Evolutionary conservation across 345 rosid genomes (phyloP), one percentile per base, ranked within the genome.

Genomic region (Eucalyptus polyanthemos): DNA sequence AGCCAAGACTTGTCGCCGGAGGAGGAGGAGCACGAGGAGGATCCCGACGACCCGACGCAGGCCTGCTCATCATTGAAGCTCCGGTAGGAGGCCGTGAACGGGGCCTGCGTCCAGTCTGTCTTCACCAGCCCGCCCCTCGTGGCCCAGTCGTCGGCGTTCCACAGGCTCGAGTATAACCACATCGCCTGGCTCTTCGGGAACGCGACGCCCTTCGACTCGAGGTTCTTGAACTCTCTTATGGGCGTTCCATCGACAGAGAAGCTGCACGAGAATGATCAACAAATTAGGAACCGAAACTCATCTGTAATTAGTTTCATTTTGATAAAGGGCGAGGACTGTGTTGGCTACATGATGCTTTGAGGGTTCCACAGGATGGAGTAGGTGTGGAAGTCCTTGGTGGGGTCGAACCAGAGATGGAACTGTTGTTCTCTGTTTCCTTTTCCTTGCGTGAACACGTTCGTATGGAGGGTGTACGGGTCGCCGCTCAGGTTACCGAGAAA

Each of bases 11-110:
- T 47, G 67, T 19, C 34, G 40, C 58, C 11, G 87, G 83, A 62
- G 91, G 88, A 88, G 93, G 92, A 69, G 92, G 60, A 50, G 8
- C 93, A 94, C 54, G 93, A 86, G 60, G 96, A 92, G 4, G 81
- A 87, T 14, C 93, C 62, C 6, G 83, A 76, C 47, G 47, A 76
- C 83, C 83, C 42, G 47, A 76, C 15, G 47, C 83, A 76, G 83
- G 83, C 83, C 47, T 40, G 47, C 15, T 13, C 27, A 7, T 76
- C 83, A 14, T 76, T 11, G 29, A 76, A 76, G 27, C 83, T 9
- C 83, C 29, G 45, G 47, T 76, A 76, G 47, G 83, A 76, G 42
- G 83, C 83, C 9, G 83, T 40, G 83, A 76, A 76, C 9, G 83
- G 83, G 9, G 83, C 83, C 42, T 76, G 83, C 14, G 47, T 19